Evolutionary conservation across 768 basidiomycete species (phyloP), one percentile per base, ranked within the genome.

Genomic region (Suillus brevipes): DNA sequence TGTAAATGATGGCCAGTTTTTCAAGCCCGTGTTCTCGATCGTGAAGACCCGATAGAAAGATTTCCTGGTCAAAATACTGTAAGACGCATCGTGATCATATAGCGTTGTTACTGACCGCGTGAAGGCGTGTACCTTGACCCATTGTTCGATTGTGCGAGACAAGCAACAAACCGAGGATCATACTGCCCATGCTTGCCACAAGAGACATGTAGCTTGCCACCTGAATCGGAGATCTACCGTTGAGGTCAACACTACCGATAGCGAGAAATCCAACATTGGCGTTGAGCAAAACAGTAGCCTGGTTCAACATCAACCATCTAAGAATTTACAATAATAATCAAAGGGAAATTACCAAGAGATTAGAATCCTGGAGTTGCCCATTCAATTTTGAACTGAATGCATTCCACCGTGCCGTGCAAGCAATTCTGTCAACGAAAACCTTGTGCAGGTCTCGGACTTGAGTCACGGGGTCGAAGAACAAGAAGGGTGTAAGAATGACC

Each of bases 241-340:
- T 66, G 43, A 70, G 14, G 49, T 65, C 80, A 9, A 82, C 78
- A 16, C 79, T 77, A 25, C 79, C 75, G 38, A 89, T 87, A 2
- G 85, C 82, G 25, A 90, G 74, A 67, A 89, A 87, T 0, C 80
- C 83, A 0, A 89, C 84, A 57, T 88, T 87, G 16, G 84, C 85
- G 38, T 83, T 84, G 25, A 89, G 70, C 18, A 89, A 75, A 2
- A 89, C 85, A 0, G 84, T 85, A 1, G 81, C 82, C 87, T 88
- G 52, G 5, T 50, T 34, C 50, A 14, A 40, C 4, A 20, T 42
- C 60, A 28, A 10, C 37, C 20, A 31, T n/a, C 6, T 16, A 5
- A 42, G 1, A 58, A 10, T 38, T 25, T 25, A 42, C 25, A 37
- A 18, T 25, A 43, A 36, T 36, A 36, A 36, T 18, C 6, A 6